Percentiles rank a stretch among this genome's conserved stretches.
Conservation (phyloP, 2,329 filamentous ascomycete species). For the Phoma herbarum region DNA sequence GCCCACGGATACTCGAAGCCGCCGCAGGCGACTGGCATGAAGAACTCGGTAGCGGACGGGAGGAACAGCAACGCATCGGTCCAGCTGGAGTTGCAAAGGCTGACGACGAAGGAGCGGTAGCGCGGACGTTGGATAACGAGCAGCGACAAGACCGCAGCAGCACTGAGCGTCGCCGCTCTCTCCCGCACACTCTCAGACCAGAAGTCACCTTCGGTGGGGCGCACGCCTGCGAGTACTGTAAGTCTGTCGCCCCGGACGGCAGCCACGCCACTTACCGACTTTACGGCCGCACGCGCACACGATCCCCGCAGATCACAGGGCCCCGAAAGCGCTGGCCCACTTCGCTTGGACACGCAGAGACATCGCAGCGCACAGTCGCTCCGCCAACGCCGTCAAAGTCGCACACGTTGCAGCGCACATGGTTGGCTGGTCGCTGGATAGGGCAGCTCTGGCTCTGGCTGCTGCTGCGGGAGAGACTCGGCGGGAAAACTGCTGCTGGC, state of each 20-base stretch:
- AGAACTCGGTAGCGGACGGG: background rate
- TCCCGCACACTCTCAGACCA: background rate
- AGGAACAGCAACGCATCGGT: background rate
- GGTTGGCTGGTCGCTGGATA: too few species aligned
- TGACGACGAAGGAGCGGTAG: slow-evolving; percentile 1
- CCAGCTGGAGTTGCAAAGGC: background rate
- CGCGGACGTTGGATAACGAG: background rate
- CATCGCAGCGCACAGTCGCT: too few species aligned
- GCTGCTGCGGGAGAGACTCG: too few species aligned
- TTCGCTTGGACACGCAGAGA: too few species aligned
- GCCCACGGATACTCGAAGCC: too few species aligned
- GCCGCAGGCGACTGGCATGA: background rate
- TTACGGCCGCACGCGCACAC: background rate
- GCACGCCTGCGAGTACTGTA: background rate
- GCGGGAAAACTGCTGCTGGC: too few species aligned
- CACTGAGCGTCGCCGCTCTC: background rate
- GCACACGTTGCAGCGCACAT: too few species aligned
- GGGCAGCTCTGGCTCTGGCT: too few species aligned
- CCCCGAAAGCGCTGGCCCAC: too few species aligned
- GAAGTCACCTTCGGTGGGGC: background rate
- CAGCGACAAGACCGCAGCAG: background rate
- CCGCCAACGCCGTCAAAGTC: too few species aligned
- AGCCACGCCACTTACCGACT: background rate
- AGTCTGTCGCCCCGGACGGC: background rate
- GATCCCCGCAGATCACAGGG: slow-evolving; percentile 11